Conservation (phyloP, 140 eudicot species). For the Erigeron philadelphicus region DNA sequence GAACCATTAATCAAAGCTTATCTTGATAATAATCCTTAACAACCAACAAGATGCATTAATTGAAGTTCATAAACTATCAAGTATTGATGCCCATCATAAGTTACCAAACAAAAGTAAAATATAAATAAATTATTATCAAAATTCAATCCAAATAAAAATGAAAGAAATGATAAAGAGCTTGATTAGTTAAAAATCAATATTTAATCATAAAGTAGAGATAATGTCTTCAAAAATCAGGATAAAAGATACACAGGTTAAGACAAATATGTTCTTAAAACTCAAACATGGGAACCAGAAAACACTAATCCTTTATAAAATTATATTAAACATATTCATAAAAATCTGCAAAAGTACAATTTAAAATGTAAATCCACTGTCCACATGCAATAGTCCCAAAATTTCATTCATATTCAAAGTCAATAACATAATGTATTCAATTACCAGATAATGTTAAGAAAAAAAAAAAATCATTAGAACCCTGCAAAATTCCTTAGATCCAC, state of each 20-base stretch:
- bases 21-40: conserved; percentile 6
- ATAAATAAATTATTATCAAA: not conserved
- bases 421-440: conserved; percentile 15
- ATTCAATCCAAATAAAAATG: not conserved
- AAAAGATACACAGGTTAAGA: conserved; percentile 17
- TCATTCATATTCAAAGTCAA: conserved; percentile 26
- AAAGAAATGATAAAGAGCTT: not conserved
- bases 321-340: conserved; percentile 13
- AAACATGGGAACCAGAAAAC: conserved; percentile 14
- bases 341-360: conserved; percentile 25
- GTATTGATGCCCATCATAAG: not conserved
- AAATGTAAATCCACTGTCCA: conserved; percentile 33
- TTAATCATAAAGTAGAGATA: not conserved
- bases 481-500: conserved; percentile 21
- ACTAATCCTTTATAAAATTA: conserved; percentile 21
- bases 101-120: not conserved
- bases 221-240: not conserved
- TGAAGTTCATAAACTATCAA: not conserved
- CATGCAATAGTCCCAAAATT: conserved; percentile 24
- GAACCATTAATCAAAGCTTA: conserved; percentile 14
- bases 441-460: not conserved
- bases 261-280: conserved; percentile 23
- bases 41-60: not conserved
- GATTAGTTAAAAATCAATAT: not conserved
- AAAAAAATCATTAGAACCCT: conserved; percentile 13